These are phyloP conservation scores for Gracilaria domingensis DNA, from an alignment of 23 red algal genomes.

Conservation along the genomic window DNA sequence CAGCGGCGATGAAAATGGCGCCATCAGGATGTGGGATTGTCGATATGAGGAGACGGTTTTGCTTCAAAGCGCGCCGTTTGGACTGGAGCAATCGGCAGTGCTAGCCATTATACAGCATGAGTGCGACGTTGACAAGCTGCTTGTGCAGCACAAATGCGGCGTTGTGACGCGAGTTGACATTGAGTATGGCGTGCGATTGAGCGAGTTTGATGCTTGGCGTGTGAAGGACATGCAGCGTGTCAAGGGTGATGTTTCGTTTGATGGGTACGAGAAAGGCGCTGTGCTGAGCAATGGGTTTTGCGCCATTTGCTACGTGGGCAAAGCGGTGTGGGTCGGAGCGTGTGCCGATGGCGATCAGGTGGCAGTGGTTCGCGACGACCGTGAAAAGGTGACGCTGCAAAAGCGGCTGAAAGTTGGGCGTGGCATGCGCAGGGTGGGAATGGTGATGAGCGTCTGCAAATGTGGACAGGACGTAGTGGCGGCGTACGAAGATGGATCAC, in stretches of 20 bases:
- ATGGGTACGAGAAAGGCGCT: neutral
- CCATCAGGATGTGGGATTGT: neutral
- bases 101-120: neutral
- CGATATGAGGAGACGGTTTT: conserved; percentile 16
- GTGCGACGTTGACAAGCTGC: neutral
- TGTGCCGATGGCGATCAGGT: conserved; percentile 28
- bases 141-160: conserved; percentile 24
- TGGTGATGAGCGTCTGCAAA: conserved; percentile 11
- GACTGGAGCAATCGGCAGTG: neutral
- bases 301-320: neutral
- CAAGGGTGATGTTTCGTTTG: neutral
- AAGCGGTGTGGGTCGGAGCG: neutral
- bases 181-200: neutral
- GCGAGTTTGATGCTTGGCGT: conserved; percentile 2
- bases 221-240: neutral
- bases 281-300: conserved; percentile 2
- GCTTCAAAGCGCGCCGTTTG: neutral
- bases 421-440: neutral
- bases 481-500: conserved; percentile 5
- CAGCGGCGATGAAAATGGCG: conserved; percentile 26
- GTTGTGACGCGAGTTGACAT: neutral
- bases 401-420: neutral
- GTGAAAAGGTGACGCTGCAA: neutral
- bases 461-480: neutral
- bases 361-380: conserved; percentile 3